Evolutionary conservation across 164 flowering plant species (phyloP).

Genomic region (Kingdonia uniflora): DNA sequence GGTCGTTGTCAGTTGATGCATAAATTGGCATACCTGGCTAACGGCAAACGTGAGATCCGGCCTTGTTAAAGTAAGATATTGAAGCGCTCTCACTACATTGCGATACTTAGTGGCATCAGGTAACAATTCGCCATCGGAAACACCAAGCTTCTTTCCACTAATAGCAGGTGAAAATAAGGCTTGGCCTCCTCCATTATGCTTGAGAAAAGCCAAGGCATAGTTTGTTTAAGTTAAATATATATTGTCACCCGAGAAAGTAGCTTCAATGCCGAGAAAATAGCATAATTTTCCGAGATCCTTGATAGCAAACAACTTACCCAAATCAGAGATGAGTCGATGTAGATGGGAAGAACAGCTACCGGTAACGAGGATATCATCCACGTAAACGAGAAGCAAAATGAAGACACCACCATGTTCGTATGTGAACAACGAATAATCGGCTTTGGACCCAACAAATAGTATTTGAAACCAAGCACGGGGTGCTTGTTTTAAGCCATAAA

Average conservation of each 20-base stretch:
- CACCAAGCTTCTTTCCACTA: neutral
- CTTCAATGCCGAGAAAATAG: neutral
- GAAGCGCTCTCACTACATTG: neutral
- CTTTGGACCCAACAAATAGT: neutral
- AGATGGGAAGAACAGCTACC: neutral
- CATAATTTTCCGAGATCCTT: neutral
- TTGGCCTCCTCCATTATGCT: neutral
- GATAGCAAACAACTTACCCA: neutral
- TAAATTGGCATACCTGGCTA: too few species aligned
- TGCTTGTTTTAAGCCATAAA: slow-evolving; percentile 3
- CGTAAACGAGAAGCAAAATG: neutral
- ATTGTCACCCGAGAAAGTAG: too few species aligned
- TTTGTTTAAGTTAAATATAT: neutral
- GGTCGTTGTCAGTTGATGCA: too few species aligned
- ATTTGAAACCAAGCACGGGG: slow-evolving; percentile 1
- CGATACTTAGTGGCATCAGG: neutral
- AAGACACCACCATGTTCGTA: neutral
- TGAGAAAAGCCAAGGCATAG: neutral
- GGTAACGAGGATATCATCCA: neutral
- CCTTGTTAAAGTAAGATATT: neutral
- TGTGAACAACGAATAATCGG: neutral
- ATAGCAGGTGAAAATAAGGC: neutral
- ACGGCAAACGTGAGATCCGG: neutral
- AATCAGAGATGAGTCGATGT: neutral
- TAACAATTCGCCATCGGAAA: neutral